Evolutionary conservation across 2,329 filamentous ascomycete species (phyloP).

Genomic region (Lecanicillium sp.): DNA sequence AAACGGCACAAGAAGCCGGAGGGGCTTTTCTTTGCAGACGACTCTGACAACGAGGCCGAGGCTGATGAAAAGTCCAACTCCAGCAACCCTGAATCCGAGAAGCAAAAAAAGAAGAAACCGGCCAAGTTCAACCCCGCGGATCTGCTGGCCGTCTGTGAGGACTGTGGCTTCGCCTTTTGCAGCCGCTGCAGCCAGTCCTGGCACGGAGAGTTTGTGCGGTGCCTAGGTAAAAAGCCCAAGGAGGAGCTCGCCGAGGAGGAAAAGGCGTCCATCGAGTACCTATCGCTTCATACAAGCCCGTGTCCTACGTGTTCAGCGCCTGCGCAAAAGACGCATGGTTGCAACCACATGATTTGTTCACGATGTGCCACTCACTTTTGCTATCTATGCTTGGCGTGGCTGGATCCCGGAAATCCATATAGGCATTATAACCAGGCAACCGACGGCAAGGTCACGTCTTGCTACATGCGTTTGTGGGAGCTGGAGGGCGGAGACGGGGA

Average conservation of each 20-base stretch:
- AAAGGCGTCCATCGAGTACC: slow-evolving; percentile 76
- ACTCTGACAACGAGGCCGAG: slow-evolving; percentile 44
- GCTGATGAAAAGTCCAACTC: slow-evolving; percentile 37
- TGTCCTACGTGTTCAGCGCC: slow-evolving; percentile 84
- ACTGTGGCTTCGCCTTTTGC: slow-evolving; percentile 88
- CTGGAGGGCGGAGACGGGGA: slow-evolving; percentile 70
- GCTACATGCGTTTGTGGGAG: slow-evolving; percentile 86
- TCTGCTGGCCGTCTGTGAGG: slow-evolving; percentile 75
- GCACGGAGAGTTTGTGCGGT: slow-evolving; percentile 80
- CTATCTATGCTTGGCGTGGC: slow-evolving; percentile 86
- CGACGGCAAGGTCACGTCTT: slow-evolving; percentile 47
- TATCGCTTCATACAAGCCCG: slow-evolving; percentile 71
- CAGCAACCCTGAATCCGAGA: slow-evolving; percentile 19
- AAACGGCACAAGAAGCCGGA: slow-evolving; percentile 64
- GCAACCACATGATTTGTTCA: slow-evolving; percentile 95
- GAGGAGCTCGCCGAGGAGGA: slow-evolving; percentile 77
- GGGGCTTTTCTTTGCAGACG: slow-evolving; percentile 53
- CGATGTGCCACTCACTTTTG: slow-evolving; percentile 90
- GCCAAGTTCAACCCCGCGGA: slow-evolving; percentile 43
- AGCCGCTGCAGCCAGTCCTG: slow-evolving; percentile 63
- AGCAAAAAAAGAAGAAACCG: slow-evolving; percentile 13
- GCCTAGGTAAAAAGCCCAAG: slow-evolving; percentile 56
- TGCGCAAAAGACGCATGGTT: slow-evolving; percentile 85
- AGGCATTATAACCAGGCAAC: slow-evolving; percentile 71
- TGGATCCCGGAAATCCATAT: slow-evolving; percentile 76